Evolutionary conservation across 805 yeast genomes (phyloP).

Genomic region (Lachancea meyersii): DNA sequence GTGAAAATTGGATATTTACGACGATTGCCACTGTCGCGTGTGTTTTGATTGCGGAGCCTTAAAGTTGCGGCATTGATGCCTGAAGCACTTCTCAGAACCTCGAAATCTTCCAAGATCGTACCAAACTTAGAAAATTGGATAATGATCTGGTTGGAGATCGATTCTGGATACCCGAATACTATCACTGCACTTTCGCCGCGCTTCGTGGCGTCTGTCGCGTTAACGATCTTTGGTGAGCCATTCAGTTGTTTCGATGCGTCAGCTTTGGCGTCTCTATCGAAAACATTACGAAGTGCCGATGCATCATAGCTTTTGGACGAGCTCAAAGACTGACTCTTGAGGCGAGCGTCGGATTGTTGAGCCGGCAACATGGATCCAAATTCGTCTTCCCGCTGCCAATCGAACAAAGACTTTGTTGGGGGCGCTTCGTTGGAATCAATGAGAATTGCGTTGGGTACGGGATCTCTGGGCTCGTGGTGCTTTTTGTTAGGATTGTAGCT

Average conservation of each 20-base stretch:
- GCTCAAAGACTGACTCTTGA: not conserved
- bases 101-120: conserved; percentile 67
- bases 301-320: conserved; percentile 1
- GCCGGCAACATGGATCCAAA: conserved; percentile 18
- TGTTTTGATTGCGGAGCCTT: conserved; percentile 17
- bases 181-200: conserved; percentile 57
- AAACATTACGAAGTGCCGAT: conserved; percentile 8
- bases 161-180: conserved; percentile 85
- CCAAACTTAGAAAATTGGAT: conserved; percentile 78
- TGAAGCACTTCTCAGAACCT: conserved; percentile 34
- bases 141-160: conserved; percentile 58
- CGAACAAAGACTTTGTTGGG: conserved; percentile 37
- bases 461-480: conserved; percentile 3
- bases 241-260: conserved; percentile 1
- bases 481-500: conserved; percentile 10
- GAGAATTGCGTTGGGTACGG: conserved; percentile 13
- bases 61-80: conserved; percentile 29
- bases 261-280: conserved; percentile 8
- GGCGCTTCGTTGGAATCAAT: conserved; percentile 38
- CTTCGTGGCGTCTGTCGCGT: conserved; percentile 1
- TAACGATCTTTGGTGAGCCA: conserved; percentile 2
- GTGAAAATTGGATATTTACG: conserved; percentile 62
- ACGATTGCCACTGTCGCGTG: conserved; percentile 8
- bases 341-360: conserved; percentile 12
- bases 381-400: conserved; percentile 39